These are phyloP conservation scores for Sideroxylon spinosum DNA, from an alignment of 179 eudicot genomes.

Conservation along the genomic window DNA sequence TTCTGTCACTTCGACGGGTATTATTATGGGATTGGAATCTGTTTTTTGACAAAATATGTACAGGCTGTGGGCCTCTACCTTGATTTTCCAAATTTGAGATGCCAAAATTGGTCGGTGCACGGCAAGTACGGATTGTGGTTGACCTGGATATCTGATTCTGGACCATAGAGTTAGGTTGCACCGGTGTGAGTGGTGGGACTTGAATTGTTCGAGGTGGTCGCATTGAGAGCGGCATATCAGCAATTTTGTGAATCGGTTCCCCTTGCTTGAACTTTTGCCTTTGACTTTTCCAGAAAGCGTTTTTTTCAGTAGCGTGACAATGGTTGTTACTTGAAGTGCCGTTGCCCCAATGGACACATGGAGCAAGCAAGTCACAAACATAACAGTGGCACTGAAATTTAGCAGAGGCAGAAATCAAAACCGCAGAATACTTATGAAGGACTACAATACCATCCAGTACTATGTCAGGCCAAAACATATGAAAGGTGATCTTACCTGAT, in stretches of 20 bases:
- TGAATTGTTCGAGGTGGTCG: conserved; percentile 17
- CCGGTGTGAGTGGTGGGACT: conserved; percentile 7
- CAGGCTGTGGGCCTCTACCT: conserved; percentile 29
- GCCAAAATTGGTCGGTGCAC: conserved; percentile 26
- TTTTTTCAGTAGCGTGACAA: conserved; percentile 86
- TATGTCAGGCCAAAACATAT: not conserved
- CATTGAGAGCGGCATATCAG: conserved; percentile 13
- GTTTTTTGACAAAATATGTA: conserved; percentile 23
- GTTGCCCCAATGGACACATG: conserved; percentile 71
- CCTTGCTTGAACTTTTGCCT: conserved; percentile 36
- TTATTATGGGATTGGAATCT: conserved; percentile 30
- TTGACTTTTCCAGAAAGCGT: conserved; percentile 52
- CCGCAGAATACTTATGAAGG: not conserved
- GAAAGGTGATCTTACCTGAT: conserved; percentile 38
- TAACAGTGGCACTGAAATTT: conserved; percentile 91
- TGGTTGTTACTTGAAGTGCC: conserved; percentile 52
- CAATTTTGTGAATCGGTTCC: conserved; percentile 23
- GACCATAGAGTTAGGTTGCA: conserved; percentile 13
- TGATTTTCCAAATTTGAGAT: conserved; percentile 34
- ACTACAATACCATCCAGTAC: conserved; percentile 1
- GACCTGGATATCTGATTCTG: conserved; percentile 23
- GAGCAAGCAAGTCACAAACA: conserved; percentile 90
- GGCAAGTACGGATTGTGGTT: conserved; percentile 24
- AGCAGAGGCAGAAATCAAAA: conserved; percentile 18
- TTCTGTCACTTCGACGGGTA: conserved; percentile 30